These are phyloP conservation scores for Cadophora sp. DNA, from an alignment of 2,329 filamentous ascomycete genomes.

Conservation along the genomic window DNA sequence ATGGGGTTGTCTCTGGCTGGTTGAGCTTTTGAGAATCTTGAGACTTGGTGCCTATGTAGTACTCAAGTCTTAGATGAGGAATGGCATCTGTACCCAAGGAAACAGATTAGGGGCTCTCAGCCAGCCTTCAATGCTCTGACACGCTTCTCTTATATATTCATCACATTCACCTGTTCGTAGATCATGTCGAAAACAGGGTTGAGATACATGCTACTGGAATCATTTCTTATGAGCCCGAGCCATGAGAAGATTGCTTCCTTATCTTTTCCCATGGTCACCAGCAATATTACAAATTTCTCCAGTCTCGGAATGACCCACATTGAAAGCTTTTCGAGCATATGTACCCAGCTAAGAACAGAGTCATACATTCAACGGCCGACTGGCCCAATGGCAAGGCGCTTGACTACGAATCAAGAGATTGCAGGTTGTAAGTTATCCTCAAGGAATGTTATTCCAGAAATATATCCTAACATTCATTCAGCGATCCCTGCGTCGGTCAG, in stretches of 20 bases:
- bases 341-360: background rate
- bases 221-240: too few species aligned
- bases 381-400: conserved; percentile 58
- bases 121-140: too few species aligned
- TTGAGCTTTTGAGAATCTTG: too few species aligned
- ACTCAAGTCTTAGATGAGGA: too few species aligned
- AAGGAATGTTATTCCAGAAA: background rate
- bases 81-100: too few species aligned
- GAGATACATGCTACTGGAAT: too few species aligned
- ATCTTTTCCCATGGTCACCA: background rate
- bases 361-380: conserved; percentile 10
- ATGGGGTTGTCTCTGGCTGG: too few species aligned
- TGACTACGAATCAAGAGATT: conserved; percentile 60
- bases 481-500: background rate
- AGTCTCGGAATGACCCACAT: background rate
- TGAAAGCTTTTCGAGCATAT: background rate
- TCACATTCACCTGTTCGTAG: background rate
- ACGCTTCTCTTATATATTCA: too few species aligned
- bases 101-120: too few species aligned
- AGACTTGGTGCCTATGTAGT: too few species aligned
- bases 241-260: background rate
- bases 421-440: conserved; percentile 46
- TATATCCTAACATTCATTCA: background rate
- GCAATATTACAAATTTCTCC: too few species aligned
- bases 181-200: background rate